Evolutionary conservation across 2,329 filamentous ascomycete species (phyloP).

Genomic region (Scytalidium lignicola): DNA sequence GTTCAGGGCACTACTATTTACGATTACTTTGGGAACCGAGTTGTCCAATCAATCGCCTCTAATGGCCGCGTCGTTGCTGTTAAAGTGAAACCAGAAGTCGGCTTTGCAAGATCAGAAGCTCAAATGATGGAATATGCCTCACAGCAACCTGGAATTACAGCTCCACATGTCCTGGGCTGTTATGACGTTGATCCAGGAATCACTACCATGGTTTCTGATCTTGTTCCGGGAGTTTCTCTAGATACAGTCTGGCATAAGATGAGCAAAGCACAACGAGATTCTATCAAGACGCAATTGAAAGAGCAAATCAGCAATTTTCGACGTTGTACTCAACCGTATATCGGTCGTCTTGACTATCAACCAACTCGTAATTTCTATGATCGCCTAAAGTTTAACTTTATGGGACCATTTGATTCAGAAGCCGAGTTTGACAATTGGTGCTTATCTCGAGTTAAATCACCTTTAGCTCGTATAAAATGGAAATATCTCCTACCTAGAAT

Average conservation of each 20-base stretch:
- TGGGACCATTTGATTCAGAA: constrained; percentile 1
- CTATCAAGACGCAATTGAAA: not conserved
- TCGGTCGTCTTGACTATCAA: constrained; percentile 29
- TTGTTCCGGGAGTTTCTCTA: not conserved
- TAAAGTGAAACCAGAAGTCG: not conserved
- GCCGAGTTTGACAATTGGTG: constrained; percentile 37
- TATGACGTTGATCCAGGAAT: not conserved
- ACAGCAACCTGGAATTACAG: not conserved
- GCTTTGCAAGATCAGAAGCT: not conserved
- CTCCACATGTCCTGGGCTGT: not conserved
- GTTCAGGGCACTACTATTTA: not conserved
- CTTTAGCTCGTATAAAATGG: not conserved
- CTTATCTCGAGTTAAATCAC: constrained; percentile 46
- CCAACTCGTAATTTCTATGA: constrained; percentile 1
- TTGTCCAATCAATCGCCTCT: not conserved
- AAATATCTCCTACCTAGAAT: not conserved
- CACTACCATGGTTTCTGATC: not conserved
- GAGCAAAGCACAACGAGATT: not conserved
- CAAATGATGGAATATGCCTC: not conserved
- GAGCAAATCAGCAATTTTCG: not conserved
- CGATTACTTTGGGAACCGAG: constrained; percentile 1
- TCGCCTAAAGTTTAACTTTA: not conserved
- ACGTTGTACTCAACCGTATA: constrained; percentile 47
- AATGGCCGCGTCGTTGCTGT: not conserved
- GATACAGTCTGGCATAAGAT: not conserved